phyloP scores from a whole-genome alignment of 2,329 filamentous ascomycete genomes.

The Pseudogymnoascus sp. region DNA sequence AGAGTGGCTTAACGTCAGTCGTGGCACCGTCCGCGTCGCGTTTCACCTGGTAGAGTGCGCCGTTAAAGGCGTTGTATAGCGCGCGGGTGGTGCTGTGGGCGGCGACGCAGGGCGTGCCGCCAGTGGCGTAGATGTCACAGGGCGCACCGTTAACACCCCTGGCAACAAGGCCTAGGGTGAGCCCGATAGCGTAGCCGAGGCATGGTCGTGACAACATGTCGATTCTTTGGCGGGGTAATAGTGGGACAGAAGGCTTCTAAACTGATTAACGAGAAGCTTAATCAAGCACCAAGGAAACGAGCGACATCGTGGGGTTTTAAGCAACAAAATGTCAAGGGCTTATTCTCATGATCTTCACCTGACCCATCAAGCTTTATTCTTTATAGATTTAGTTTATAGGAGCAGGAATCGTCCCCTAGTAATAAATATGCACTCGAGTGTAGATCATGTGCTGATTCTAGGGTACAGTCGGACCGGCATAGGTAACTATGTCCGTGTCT shows the following conservation, averaged over 20 bases:
- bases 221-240: conserved; percentile 11
- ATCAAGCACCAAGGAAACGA: conserved; percentile 6
- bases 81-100: conserved; percentile 57
- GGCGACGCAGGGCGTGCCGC: conserved; percentile 51
- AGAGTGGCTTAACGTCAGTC: conserved; percentile 33
- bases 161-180: conserved; percentile 28
- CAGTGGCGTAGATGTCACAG: conserved; percentile 51
- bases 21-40: conserved; percentile 38
- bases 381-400: not conserved
- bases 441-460: not conserved
- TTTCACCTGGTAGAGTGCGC: conserved; percentile 49
- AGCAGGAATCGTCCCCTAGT: conserved; percentile 15
- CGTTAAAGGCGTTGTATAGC: conserved; percentile 44
- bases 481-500: not conserved
- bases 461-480: not conserved
- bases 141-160: conserved; percentile 43
- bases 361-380: conserved; percentile 12
- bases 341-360: conserved; percentile 13
- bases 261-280: conserved; percentile 11
- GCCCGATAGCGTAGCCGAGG: conserved; percentile 15
- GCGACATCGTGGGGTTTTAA: not conserved
- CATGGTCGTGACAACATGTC: conserved; percentile 14
- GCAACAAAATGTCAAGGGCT: not conserved
- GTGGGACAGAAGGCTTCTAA: not conserved
- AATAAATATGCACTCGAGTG: conserved; percentile 4